Conservation (phyloP, 805 yeast genomes). For the Saccharomycopsis amapae region DNA sequence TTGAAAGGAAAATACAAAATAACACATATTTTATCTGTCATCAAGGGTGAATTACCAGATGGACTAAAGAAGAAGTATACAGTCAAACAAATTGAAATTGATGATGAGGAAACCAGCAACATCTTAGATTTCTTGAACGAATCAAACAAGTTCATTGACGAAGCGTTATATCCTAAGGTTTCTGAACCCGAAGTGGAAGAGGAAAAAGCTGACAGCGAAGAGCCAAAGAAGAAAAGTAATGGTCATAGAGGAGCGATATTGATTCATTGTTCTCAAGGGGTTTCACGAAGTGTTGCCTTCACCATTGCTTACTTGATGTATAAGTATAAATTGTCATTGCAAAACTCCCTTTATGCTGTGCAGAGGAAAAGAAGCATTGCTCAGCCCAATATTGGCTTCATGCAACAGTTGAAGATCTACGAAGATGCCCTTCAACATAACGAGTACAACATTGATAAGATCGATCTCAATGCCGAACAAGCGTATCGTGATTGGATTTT, state of each 20-base stretch:
- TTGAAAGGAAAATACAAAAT: conserved; percentile 47
- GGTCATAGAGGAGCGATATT: conserved; percentile 42
- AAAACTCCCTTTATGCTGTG: conserved; percentile 72
- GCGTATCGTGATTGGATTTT: conserved; percentile 35
- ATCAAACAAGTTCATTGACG: conserved; percentile 59
- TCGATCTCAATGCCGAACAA: conserved; percentile 26
- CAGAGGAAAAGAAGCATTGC: conserved; percentile 51
- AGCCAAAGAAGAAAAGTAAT: conserved; percentile 21
- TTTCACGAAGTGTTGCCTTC: conserved; percentile 82
- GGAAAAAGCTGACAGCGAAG: conserved; percentile 16
- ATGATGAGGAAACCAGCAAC: conserved; percentile 65
- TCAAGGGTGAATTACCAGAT: conserved; percentile 56
- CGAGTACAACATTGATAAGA: conserved; percentile 29
- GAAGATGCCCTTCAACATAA: conserved; percentile 28
- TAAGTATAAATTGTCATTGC: conserved; percentile 49
- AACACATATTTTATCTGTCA: conserved; percentile 63
- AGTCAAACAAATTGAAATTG: conserved; percentile 56
- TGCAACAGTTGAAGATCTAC: conserved; percentile 63
- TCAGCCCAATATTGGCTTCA: conserved; percentile 69
- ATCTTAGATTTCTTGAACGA: conserved; percentile 55
- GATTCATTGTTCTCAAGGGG: conserved; percentile 86
- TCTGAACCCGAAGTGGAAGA: conserved; percentile 26
- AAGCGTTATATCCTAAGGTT: conserved; percentile 42
- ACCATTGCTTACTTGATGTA: conserved; percentile 86
- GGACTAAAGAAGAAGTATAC: conserved; percentile 41